These are phyloP conservation scores for Dactylellina leptospora DNA, from an alignment of 2,329 filamentous ascomycete genomes.

Conservation along the genomic window DNA sequence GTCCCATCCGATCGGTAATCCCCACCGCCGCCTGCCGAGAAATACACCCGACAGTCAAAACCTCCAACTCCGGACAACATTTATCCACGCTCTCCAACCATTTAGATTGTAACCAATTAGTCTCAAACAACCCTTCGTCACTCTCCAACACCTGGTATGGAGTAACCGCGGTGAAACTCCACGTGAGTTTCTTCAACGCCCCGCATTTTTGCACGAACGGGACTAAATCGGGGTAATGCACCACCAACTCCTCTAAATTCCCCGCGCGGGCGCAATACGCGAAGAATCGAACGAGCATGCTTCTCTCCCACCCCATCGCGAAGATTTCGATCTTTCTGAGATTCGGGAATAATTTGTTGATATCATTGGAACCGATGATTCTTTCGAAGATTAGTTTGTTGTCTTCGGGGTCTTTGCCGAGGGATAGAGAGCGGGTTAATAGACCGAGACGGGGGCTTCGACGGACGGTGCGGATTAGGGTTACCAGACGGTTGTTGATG, in stretches of 20 bases:
- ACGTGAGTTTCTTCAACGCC: conserved; percentile 35
- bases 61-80: conserved; percentile 21
- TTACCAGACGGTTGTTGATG: conserved; percentile 25
- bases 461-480: conserved; percentile 27
- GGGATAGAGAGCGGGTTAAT: conserved; percentile 5
- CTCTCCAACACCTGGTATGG: conserved; percentile 2
- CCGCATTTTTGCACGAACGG: conserved; percentile 23
- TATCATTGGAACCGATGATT: conserved; percentile 35
- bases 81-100: conserved; percentile 32
- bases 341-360: conserved; percentile 27
- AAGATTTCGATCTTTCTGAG: conserved; percentile 28
- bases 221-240: conserved; percentile 47
- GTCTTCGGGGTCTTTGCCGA: conserved; percentile 33
- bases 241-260: conserved; percentile 18
- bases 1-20: conserved; percentile 27
- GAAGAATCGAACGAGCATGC: conserved; percentile 30
- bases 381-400: conserved; percentile 21
- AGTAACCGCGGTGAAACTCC: conserved; percentile 26
- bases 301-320: conserved; percentile 39
- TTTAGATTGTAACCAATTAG: conserved; percentile 25
- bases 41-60: conserved; percentile 15
- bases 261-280: conserved; percentile 29
- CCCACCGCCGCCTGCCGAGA: conserved; percentile 4
- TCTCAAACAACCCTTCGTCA: conserved; percentile 15
- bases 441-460: conserved; percentile 7